Evolutionary conservation across 495 filamentous ascomycete genomes (phyloP).

Genomic region (Hyaloscypha hepaticicola): DNA sequence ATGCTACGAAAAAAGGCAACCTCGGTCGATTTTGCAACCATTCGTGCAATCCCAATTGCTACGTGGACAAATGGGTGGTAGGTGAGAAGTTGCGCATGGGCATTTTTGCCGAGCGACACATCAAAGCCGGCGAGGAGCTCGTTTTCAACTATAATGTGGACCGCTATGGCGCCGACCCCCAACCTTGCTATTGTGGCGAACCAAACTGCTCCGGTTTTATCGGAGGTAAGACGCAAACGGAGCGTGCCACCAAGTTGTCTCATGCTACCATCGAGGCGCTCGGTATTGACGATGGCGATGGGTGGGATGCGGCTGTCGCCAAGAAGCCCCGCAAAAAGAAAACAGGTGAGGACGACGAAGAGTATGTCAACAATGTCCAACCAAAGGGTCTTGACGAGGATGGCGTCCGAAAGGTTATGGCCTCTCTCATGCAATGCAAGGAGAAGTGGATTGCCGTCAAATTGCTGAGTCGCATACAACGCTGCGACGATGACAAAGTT

Average conservation of each 20-base stretch:
- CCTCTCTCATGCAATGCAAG: conserved; percentile 95
- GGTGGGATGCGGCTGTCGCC: conserved; percentile 85
- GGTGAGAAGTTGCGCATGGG: conserved; percentile 99
- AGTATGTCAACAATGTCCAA: conserved; percentile 89
- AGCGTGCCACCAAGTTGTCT: conserved; percentile 88
- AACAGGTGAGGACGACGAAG: conserved; percentile 90
- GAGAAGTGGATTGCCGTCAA: conserved; percentile 99
- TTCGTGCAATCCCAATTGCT: conserved; percentile 98
- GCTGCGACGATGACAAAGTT: conserved; percentile 84
- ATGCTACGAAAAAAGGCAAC: conserved; percentile 96
- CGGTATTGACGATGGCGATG: conserved; percentile 89
- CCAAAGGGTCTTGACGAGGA: conserved; percentile 81
- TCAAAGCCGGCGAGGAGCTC: conserved; percentile 88
- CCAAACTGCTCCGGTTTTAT: conserved; percentile 95
- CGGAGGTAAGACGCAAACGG: conserved; percentile 95
- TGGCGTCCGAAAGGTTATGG: conserved; percentile 96
- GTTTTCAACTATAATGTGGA: conserved; percentile 99
- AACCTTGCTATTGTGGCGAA: conserved; percentile 95
- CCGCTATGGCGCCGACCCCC: conserved; percentile 93
- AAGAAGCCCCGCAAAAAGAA: conserved; percentile 93
- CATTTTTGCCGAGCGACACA: conserved; percentile 88
- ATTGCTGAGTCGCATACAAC: conserved; percentile 83
- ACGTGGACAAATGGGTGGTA: conserved; percentile 99
- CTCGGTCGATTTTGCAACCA: conserved; percentile 98
- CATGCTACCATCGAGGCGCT: conserved; percentile 90